These are phyloP conservation scores for Tylopilus felleus DNA, from an alignment of 768 basidiomycete genomes.

Conservation along the genomic window DNA sequence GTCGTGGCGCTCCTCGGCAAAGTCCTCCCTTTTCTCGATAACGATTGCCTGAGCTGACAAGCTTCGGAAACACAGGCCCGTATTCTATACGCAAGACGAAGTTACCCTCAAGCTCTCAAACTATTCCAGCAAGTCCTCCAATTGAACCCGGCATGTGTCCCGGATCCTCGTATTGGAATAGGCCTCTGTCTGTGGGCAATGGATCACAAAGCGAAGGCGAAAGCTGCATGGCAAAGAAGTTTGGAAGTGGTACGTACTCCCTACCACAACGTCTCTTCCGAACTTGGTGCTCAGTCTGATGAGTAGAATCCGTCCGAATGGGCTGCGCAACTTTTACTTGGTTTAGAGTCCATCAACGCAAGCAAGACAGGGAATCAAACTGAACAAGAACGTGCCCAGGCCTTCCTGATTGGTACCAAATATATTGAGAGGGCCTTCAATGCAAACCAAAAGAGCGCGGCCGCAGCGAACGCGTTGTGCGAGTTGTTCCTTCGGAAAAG, in stretches of 20 bases:
- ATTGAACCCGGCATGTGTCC: conserved; percentile 72
- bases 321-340: conserved; percentile 78
- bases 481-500: conserved; percentile 75
- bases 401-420: conserved; percentile 64
- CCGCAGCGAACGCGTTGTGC: conserved; percentile 80
- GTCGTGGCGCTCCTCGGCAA: conserved; percentile 86
- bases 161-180: conserved; percentile 94
- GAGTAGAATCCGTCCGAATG: conserved; percentile 72
- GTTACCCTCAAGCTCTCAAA: conserved; percentile 76
- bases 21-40: conserved; percentile 36
- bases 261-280: neutral
- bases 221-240: conserved; percentile 87
- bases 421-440: conserved; percentile 79
- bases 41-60: neutral
- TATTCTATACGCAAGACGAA: conserved; percentile 75
- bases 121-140: conserved; percentile 82
- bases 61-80: conserved; percentile 52
- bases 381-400: conserved; percentile 59
- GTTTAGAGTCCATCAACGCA: conserved; percentile 81
- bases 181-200: conserved; percentile 92
- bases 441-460: conserved; percentile 64
- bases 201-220: conserved; percentile 78
- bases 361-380: conserved; percentile 68
- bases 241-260: conserved; percentile 68
- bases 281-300: neutral